Evolutionary conservation across 2,329 filamentous ascomycete species (phyloP), one percentile per base, ranked within the genome.

Genomic region (Samsoniella hepiali): DNA sequence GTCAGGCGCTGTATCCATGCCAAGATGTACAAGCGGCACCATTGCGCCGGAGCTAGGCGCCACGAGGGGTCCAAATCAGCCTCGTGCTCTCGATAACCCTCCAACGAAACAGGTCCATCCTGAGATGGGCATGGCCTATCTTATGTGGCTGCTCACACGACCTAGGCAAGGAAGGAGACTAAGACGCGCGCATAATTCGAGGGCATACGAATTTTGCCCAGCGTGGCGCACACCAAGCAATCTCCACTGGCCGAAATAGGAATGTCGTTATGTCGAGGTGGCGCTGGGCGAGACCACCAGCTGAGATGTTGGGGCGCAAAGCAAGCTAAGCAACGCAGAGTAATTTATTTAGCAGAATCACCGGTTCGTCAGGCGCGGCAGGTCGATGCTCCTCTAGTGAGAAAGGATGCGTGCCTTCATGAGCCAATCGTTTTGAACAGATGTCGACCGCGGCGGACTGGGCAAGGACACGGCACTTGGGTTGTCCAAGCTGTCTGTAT

Each of bases 231-330:
- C 36, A 29, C 51, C 10, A 29, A 7, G 6, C 6, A 58, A 53
- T 60, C 47, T 27, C 58, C 58, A 60, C 58, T 17, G 5, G 29
- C 58, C 47, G 4, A 44, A 60, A 44, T 53, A 53, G 58, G 58
- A 40, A 60, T 44, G 58, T 60, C 45, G 38, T 29, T 38, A n/a
- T 34, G 44, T 31, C 42, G 10, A 17, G 13, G 31, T 58, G 44
- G 32, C 56, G 32, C 36, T 38, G 57, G 34, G 53, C 13, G 3
- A n/a, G 53, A 34, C 15, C n/a, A 11, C 13, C 8, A 53, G 58
- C 47, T 53, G 38, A 53, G 45, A 49, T 42, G 34, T 51, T 51
- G 58, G 47, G 47, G 58, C 58, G 58, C 36, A 32, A n/a, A 31
- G 7, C 9, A 40, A 27, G 27, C 56, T 47, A 47, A 22, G 44